phyloP scores from a whole-genome alignment of 257 asterid species.

The Jasminum sambac region DNA sequence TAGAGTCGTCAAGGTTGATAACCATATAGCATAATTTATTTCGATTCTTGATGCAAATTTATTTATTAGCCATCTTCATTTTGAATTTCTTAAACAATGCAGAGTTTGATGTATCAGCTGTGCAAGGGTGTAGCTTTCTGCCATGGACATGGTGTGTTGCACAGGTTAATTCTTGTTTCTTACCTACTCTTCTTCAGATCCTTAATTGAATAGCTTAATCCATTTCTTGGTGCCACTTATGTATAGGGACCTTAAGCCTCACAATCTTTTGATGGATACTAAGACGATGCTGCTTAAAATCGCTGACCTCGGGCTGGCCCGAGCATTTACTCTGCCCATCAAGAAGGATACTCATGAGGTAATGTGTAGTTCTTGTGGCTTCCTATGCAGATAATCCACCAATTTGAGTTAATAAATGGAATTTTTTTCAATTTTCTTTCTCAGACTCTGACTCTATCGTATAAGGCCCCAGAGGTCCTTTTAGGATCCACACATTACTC shows the following conservation, averaged over 20 bases:
- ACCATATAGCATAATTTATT: neutral
- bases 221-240: neutral
- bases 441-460: conserved; percentile 96
- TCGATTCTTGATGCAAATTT: neutral
- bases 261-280: conserved; percentile 93
- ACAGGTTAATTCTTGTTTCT: conserved; percentile 47
- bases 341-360: conserved; percentile 99
- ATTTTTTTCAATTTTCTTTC: conserved; percentile 17
- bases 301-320: conserved; percentile 95
- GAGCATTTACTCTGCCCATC: conserved; percentile 89
- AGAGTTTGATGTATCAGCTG: conserved; percentile 93
- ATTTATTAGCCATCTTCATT: neutral
- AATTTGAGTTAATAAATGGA: neutral
- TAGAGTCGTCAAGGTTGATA: conserved; percentile 69
- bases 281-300: conserved; percentile 86
- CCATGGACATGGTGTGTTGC: conserved; percentile 94
- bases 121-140: conserved; percentile 96
- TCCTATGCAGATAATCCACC: neutral
- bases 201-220: neutral
- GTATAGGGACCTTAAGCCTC: conserved; percentile 92
- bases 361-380: neutral
- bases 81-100: conserved; percentile 17
- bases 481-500: conserved; percentile 95
- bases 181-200: neutral
- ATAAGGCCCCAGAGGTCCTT: conserved; percentile 98